Evolutionary conservation across 495 filamentous ascomycete genomes (phyloP).

Genomic region (Aspergillus nidulans): DNA sequence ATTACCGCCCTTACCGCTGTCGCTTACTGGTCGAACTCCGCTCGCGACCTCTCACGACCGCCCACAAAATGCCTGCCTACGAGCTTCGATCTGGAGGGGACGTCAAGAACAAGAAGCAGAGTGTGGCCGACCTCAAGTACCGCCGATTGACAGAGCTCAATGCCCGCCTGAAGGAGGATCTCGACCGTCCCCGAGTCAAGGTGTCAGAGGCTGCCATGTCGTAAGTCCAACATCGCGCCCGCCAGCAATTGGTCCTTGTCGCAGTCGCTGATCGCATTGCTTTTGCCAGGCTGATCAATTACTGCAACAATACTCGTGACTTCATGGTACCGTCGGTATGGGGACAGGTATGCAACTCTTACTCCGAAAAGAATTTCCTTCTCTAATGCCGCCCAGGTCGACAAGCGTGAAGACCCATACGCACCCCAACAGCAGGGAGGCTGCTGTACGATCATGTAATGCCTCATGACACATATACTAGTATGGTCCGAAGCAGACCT

Average conservation of each 20-base stretch:
- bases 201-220: slow-evolving; percentile 91
- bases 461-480: slow-evolving; percentile 28
- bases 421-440: slow-evolving; percentile 84
- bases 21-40: slow-evolving; percentile 4
- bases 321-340: slow-evolving; percentile 98
- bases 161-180: slow-evolving; percentile 85
- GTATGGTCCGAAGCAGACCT: slow-evolving; percentile 11
- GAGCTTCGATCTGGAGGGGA: slow-evolving; percentile 55
- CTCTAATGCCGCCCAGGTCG: slow-evolving; percentile 48
- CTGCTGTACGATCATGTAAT: slow-evolving; percentile 94
- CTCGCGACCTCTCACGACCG: neutral
- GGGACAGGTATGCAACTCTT: slow-evolving; percentile 66
- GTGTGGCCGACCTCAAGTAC: slow-evolving; percentile 96
- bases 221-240: slow-evolving; percentile 49
- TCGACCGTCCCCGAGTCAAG: slow-evolving; percentile 90
- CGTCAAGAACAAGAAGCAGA: slow-evolving; percentile 97
- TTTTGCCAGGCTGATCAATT: slow-evolving; percentile 76
- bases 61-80: slow-evolving; percentile 45
- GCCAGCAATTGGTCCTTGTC: neutral
- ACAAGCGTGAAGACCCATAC: slow-evolving; percentile 93
- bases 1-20: neutral
- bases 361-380: neutral
- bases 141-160: slow-evolving; percentile 95
- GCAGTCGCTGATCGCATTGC: slow-evolving; percentile 16
- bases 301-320: slow-evolving; percentile 93